A percentile compares a stretch with the other conserved stretches of the same genome.
phyloP scores from a whole-genome alignment of 2,329 filamentous ascomycete genomes.

The Colletotrichum sp. region DNA sequence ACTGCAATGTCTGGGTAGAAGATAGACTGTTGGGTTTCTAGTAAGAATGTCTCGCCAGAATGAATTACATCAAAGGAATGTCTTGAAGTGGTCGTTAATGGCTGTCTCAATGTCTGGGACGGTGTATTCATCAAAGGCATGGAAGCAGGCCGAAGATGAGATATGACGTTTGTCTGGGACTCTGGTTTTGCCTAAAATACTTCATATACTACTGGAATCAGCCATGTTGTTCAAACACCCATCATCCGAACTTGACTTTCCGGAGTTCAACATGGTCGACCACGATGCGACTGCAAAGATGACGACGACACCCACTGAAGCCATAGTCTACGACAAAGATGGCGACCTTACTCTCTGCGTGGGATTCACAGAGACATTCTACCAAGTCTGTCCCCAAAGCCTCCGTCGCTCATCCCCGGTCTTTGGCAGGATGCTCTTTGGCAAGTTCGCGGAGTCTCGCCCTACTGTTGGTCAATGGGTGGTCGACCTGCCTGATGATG shows the following conservation, averaged over 20 bases:
- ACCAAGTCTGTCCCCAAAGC: background rate
- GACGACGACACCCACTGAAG: background rate
- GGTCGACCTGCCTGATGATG: background rate
- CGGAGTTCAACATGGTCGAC: background rate
- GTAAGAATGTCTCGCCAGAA: background rate
- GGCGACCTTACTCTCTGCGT: background rate
- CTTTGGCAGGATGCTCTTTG: background rate
- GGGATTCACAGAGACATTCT: background rate
- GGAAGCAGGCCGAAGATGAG: background rate
- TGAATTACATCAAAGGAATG: background rate
- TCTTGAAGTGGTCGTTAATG: background rate
- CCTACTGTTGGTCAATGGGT: background rate
- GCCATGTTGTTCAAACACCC: background rate
- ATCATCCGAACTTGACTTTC: background rate
- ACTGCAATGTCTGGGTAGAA: background rate
- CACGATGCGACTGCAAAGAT: background rate
- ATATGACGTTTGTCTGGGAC: background rate
- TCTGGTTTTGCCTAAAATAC: background rate
- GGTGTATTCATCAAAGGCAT: background rate
- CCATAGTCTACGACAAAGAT: background rate
- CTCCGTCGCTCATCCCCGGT: background rate
- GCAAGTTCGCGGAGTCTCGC: background rate
- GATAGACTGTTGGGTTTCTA: background rate
- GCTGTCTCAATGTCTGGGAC: background rate
- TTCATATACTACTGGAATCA: background rate